These are phyloP conservation scores for Mollisia scopiformis DNA, from an alignment of 2,329 filamentous ascomycete species.

Conservation along the genomic window DNA sequence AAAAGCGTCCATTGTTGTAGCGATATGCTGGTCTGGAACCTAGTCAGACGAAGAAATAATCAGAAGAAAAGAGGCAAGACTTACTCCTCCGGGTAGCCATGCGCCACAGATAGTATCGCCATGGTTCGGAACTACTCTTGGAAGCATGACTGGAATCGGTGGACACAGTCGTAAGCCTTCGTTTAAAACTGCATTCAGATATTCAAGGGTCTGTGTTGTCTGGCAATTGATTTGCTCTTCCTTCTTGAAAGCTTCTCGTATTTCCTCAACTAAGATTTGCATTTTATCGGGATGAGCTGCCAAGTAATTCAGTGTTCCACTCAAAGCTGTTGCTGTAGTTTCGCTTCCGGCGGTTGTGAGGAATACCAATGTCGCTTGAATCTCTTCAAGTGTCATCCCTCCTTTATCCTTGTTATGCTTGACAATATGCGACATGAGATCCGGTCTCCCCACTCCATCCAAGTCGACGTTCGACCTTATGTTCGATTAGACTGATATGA, in stretches of 20 bases:
- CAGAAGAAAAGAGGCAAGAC: too few species aligned
- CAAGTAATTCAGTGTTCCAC: not conserved
- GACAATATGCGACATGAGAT: too few species aligned
- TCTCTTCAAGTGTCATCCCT: not conserved
- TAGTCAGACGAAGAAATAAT: not conserved
- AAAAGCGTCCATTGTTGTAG: conserved; percentile 9
- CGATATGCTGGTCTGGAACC: conserved; percentile 5
- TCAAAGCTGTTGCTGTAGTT: not conserved
- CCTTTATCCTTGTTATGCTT: not conserved
- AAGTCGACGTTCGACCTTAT: too few species aligned
- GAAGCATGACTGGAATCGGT: not conserved
- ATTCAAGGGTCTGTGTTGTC: not conserved
- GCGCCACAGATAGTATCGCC: too few species aligned
- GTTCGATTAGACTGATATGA: too few species aligned
- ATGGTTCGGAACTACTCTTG: too few species aligned
- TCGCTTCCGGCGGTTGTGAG: not conserved
- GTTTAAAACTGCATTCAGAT: not conserved
- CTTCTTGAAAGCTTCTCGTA: not conserved
- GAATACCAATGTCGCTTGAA: not conserved
- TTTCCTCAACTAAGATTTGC: not conserved
- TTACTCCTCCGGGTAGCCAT: too few species aligned
- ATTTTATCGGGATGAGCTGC: not conserved
- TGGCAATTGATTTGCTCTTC: not conserved
- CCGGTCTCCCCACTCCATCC: too few species aligned
- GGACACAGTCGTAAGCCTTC: not conserved